phyloP scores from a whole-genome alignment of 1,284 basidiomycete species.

The Marasmius sp. region DNA sequence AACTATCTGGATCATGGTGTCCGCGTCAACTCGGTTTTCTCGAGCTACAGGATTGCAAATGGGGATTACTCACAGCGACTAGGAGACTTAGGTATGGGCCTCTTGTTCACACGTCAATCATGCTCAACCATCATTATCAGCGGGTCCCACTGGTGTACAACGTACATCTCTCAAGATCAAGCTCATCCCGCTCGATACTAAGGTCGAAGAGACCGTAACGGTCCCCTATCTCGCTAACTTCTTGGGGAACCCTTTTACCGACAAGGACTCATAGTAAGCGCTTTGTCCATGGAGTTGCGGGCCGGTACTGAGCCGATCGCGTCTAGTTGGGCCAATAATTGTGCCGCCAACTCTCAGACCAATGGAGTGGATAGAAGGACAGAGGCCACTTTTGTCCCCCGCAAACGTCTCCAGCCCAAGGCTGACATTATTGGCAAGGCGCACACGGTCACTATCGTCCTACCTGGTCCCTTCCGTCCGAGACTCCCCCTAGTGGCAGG shows the following conservation, averaged over 20 bases:
- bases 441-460: constrained; percentile 39
- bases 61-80: constrained; percentile 55
- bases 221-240: constrained; percentile 55
- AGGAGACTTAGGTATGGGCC: constrained; percentile 24
- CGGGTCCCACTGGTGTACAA: constrained; percentile 51
- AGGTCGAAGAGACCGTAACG: constrained; percentile 45
- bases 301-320: background rate
- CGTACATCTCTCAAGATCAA: constrained; percentile 45
- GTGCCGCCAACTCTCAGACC: constrained; percentile 50
- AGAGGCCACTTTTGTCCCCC: constrained; percentile 11
- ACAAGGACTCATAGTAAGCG: constrained; percentile 52
- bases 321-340: constrained; percentile 59
- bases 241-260: constrained; percentile 48
- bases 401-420: constrained; percentile 23
- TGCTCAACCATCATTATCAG: constrained; percentile 20
- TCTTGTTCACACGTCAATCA: background rate
- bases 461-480: constrained; percentile 52
- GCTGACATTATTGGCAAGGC: constrained; percentile 47
- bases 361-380: constrained; percentile 55
- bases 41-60: constrained; percentile 53
- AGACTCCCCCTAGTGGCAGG: constrained; percentile 44
- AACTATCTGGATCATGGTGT: constrained; percentile 66
- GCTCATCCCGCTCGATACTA: constrained; percentile 47
- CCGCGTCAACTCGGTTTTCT: constrained; percentile 63
- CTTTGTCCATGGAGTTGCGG: background rate